Evolutionary conservation across 805 yeast genomes (phyloP).

Genomic region (Saccharomycopsis sp.): DNA sequence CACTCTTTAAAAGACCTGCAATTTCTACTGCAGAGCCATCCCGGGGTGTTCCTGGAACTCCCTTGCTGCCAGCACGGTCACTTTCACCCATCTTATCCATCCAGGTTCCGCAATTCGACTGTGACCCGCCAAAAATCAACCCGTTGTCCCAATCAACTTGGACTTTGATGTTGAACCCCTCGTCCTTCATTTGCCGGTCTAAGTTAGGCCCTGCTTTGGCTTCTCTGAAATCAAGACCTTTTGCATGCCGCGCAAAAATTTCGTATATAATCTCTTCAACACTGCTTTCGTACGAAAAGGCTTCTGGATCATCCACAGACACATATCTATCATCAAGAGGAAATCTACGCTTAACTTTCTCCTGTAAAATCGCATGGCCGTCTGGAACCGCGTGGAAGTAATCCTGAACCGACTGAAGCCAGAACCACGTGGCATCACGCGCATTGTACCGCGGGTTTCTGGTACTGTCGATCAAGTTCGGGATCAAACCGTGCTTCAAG

Average conservation of each 20-base stretch:
- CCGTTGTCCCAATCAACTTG: conserved; percentile 87
- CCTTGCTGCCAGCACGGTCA: conserved; percentile 70
- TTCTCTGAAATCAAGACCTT: conserved; percentile 80
- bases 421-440: conserved; percentile 96
- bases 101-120: conserved; percentile 96
- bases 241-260: conserved; percentile 80
- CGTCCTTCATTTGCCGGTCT: conserved; percentile 88
- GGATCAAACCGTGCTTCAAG: conserved; percentile 90
- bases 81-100: conserved; percentile 99
- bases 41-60: conserved; percentile 96
- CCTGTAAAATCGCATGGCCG: conserved; percentile 62
- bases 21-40: conserved; percentile 96
- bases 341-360: conserved; percentile 72
- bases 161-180: conserved; percentile 83
- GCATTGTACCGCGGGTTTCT: conserved; percentile 93
- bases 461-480: conserved; percentile 88
- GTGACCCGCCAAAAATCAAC: conserved; percentile 84
- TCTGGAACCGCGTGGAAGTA: conserved; percentile 62
- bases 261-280: conserved; percentile 78
- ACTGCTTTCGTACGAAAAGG: conserved; percentile 65
- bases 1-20: conserved; percentile 79
- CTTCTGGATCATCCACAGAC: conserved; percentile 59
- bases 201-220: conserved; percentile 89
- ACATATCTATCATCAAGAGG: conserved; percentile 83
- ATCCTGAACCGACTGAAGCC: conserved; percentile 81